These are phyloP conservation scores for Ormosia emarginata DNA, from an alignment of 306 rosid species.

Conservation along the genomic window DNA sequence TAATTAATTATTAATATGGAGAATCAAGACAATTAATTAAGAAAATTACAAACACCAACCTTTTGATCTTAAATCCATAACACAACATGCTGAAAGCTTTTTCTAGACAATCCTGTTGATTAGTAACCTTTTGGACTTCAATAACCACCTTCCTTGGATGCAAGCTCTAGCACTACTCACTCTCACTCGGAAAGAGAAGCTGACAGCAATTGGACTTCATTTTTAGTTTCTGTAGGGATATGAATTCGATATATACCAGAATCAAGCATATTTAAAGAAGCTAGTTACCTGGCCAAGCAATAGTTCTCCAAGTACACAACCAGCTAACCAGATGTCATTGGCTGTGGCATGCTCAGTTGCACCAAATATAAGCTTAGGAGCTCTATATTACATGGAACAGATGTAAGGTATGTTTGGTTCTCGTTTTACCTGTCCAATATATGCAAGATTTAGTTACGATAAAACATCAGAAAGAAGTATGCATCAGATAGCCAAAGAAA, in stretches of 20 bases:
- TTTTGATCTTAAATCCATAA: not conserved
- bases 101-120: not conserved
- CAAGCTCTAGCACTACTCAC: constrained; percentile 71
- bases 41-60: not conserved
- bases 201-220: constrained; percentile 33
- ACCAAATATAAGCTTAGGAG: constrained; percentile 94
- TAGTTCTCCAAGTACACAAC: constrained; percentile 90
- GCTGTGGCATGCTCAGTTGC: constrained; percentile 92
- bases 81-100: not conserved
- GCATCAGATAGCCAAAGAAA: not conserved
- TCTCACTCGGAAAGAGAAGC: constrained; percentile 90
- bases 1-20: not conserved
- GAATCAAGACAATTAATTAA: not conserved
- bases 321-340: constrained; percentile 96
- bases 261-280: not conserved
- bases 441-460: not conserved
- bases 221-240: constrained; percentile 21
- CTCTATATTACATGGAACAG: constrained; percentile 92
- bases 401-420: constrained; percentile 94
- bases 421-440: constrained; percentile 67
- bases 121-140: constrained; percentile 56
- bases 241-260: constrained; percentile 8
- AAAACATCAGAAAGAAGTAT: not conserved
- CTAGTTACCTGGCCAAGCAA: constrained; percentile 80
- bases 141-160: constrained; percentile 74